A percentile compares a stretch with the other conserved stretches of the same genome.
These are phyloP conservation scores for Rhizopogon vinicolor DNA, from an alignment of 768 basidiomycete species.

Conservation along the genomic window DNA sequence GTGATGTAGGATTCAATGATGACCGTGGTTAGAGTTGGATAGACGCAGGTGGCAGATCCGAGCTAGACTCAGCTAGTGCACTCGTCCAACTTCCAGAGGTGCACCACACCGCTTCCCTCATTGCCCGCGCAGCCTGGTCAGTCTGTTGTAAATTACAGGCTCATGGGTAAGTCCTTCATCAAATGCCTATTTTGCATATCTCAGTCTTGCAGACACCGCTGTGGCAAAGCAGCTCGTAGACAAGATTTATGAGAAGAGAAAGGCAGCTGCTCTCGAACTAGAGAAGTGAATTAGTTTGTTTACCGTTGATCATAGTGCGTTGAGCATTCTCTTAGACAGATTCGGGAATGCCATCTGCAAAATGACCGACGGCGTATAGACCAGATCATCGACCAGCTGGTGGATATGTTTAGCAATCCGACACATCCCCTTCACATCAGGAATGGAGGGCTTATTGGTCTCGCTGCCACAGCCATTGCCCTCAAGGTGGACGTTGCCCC, in stretches of 20 bases:
- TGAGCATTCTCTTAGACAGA: constrained; percentile 45
- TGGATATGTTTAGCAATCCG: constrained; percentile 86
- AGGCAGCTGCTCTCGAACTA: constrained; percentile 90
- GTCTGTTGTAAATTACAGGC: background rate
- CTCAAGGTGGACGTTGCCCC: constrained; percentile 90
- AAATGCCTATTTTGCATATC: background rate
- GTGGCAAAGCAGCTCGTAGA: constrained; percentile 80
- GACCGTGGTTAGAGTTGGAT: too few species aligned
- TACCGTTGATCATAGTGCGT: background rate
- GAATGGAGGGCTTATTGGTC: constrained; percentile 93
- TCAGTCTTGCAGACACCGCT: constrained; percentile 48
- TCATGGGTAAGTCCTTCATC: constrained; percentile 1
- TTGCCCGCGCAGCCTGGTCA: too few species aligned
- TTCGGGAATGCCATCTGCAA: constrained; percentile 81
- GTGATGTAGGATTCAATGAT: background rate
- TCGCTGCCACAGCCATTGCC: constrained; percentile 96
- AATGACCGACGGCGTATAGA: constrained; percentile 78
- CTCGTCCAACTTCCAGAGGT: background rate
- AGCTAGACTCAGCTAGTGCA: background rate
- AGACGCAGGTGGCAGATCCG: too few species aligned
- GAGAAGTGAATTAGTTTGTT: constrained; percentile 64
- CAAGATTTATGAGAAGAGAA: constrained; percentile 96
- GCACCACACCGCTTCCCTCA: background rate
- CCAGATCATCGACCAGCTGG: constrained; percentile 90
- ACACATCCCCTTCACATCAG: constrained; percentile 83